Base-by-base conservation (phyloP, 306 rosid species). In the Mimosa pudica region DNA sequence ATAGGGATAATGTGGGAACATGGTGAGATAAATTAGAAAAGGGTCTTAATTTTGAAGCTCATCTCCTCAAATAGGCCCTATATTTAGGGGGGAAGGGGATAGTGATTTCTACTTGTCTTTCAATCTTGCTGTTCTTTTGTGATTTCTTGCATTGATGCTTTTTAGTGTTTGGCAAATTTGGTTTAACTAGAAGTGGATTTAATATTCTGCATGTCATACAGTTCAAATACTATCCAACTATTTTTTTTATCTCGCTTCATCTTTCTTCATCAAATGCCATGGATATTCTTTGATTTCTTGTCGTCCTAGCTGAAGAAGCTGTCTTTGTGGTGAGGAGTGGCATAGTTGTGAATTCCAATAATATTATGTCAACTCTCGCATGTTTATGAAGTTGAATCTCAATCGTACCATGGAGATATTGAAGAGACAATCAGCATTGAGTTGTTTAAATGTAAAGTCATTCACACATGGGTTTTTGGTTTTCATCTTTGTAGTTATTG, bases 161-260 rank as follows among this genome's bases (percentile, higher is more conserved):
- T 14, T 64, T 65, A 72, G 18, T 65, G 9, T 65, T 18, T 54
- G 36, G 71, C 38, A 65, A 16, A 66, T 54, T 65, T 65, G 10
- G 70, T 35, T 72, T 65, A 48, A 18, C 64, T 38, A 71, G 38
- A 42, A 52, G 73, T 77, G 35, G 46, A 63, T 61, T 65, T 45
- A 17, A 73, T 66, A 71, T 70, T 16, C 58, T 73, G 63, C 49
- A 4, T 20, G 46, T 33, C 41, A 30, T 63, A n/a, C 58, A 16
- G 52, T 49, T 30, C 64, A 51, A 3, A 24, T 60, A 30, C 16
- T 4, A 0, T 30, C 36, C 36, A 61, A 61, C 10, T 61, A 61
- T 61, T 61, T 5, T 10, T 38, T 38, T 38, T 2, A 38, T 38
- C 42, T 38, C 42, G 3, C 24, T 0, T 45, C 54, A 11, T 47